A percentile compares a stretch with the other conserved stretches of the same genome.
phyloP scores from a whole-genome alignment of 2,329 filamentous ascomycete genomes.

The Ophiosphaerella narmari region DNA sequence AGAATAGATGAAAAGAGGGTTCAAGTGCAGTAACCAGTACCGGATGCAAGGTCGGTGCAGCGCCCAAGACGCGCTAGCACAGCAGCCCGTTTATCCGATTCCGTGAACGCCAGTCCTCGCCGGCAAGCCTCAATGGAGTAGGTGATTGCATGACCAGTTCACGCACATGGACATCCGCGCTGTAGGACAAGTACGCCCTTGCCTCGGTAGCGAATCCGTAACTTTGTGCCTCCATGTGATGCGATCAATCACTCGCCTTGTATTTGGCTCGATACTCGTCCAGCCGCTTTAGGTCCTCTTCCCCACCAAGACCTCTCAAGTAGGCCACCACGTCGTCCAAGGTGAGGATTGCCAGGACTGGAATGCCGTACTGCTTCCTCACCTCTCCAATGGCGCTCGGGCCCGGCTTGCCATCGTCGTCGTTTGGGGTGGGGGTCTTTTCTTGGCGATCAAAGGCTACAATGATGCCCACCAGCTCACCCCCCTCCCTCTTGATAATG shows the following conservation, averaged over 20 bases:
- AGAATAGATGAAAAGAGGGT: slow-evolving; percentile 4
- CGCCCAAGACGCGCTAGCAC: not conserved
- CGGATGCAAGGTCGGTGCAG: not conserved
- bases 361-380: slow-evolving; percentile 79
- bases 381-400: slow-evolving; percentile 86
- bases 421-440: slow-evolving; percentile 66
- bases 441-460: slow-evolving; percentile 88
- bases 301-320: slow-evolving; percentile 49
- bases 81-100: not conserved
- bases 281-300: slow-evolving; percentile 51
- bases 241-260: slow-evolving; percentile 41
- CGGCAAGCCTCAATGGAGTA: not conserved
- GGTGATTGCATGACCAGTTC: too few relatives aligned
- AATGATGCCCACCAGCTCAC: slow-evolving; percentile 81
- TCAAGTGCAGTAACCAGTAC: not conserved
- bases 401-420: slow-evolving; percentile 69
- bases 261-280: slow-evolving; percentile 49
- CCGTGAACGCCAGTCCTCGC: not conserved
- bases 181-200: too few relatives aligned
- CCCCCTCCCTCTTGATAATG: slow-evolving; percentile 85
- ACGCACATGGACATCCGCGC: too few relatives aligned
- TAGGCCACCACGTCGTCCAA: slow-evolving; percentile 73
- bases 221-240: too few relatives aligned
- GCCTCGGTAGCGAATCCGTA: too few relatives aligned
- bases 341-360: slow-evolving; percentile 81